These are phyloP conservation scores for Didymella arachidicola DNA, from an alignment of 2,329 filamentous ascomycete genomes.

Conservation along the genomic window DNA sequence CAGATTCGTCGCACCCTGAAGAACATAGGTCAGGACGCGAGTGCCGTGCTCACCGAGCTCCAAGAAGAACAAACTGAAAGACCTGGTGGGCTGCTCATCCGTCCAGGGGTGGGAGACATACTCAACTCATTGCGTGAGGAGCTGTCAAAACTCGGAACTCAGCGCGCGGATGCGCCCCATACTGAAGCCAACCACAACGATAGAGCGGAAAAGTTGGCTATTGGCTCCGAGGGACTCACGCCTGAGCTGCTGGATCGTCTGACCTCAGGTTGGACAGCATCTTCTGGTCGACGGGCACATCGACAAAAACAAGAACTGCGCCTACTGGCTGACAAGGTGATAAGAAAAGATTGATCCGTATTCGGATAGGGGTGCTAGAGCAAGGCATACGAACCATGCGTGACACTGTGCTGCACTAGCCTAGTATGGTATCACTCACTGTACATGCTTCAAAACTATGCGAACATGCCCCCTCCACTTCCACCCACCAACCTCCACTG, in stretches of 20 bases:
- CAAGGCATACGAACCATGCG: background rate
- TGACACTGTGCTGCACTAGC: constrained; percentile 6
- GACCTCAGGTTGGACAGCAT: background rate
- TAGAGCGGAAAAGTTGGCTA: background rate
- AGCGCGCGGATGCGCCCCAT: background rate
- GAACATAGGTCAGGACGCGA: background rate
- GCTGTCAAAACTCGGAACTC: background rate
- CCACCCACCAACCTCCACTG: constrained; percentile 50
- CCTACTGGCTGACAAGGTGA: background rate
- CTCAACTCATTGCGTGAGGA: background rate
- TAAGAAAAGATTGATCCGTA: background rate
- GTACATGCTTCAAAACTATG: background rate
- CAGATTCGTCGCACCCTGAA: background rate
- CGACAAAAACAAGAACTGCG: background rate
- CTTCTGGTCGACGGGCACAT: background rate
- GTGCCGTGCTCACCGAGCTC: background rate
- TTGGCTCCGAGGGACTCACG: background rate
- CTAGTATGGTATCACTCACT: background rate
- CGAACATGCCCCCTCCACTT: constrained; percentile 27
- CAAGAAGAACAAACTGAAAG: background rate
- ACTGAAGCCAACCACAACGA: background rate
- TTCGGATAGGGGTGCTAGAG: background rate
- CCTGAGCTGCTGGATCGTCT: background rate
- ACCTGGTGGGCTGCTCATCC: too few species aligned
- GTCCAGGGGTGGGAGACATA: background rate